A percentile compares a stretch with the other conserved stretches of the same genome.
Conservation (phyloP, 306 rosid genomes). For the Astragalus glycyphyllos region DNA sequence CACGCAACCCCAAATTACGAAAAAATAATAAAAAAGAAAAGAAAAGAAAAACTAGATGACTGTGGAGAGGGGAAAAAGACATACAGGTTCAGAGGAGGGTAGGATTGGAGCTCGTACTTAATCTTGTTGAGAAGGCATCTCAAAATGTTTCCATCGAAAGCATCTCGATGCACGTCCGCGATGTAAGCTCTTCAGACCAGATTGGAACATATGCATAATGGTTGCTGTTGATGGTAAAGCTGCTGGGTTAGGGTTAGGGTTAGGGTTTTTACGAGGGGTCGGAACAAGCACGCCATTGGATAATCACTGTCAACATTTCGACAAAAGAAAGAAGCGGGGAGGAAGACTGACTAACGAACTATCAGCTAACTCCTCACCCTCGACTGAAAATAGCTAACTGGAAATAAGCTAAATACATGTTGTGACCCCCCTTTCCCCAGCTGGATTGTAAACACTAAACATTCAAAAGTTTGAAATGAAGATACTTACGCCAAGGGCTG, state of each 20-base stretch:
- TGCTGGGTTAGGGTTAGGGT: conserved; percentile 31
- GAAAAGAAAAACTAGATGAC: neutral
- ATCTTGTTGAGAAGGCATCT: conserved; percentile 79
- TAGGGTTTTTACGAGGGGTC: conserved; percentile 58
- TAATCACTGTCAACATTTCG: too few relatives aligned
- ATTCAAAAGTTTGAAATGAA: too few relatives aligned
- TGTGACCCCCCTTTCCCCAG: too few relatives aligned
- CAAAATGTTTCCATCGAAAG: conserved; percentile 72
- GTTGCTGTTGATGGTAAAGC: conserved; percentile 26
- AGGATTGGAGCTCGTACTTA: conserved; percentile 67
- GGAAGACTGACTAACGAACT: too few relatives aligned
- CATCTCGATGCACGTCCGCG: conserved; percentile 70
- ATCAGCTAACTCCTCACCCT: too few relatives aligned
- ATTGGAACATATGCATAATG: conserved; percentile 7
- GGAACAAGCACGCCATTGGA: conserved; percentile 65
- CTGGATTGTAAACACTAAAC: too few relatives aligned
- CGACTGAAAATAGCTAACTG: too few relatives aligned
- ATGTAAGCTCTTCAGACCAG: conserved; percentile 56
- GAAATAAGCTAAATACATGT: too few relatives aligned
- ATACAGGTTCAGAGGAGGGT: conserved; percentile 61
- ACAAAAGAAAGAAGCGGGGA: too few relatives aligned
- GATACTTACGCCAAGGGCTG: too few relatives aligned
- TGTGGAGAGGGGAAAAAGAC: conserved; percentile 36
- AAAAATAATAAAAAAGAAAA: neutral
- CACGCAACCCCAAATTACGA: too few relatives aligned